Conservation (phyloP, 768 basidiomycete genomes). For the Phanerochaete carnosa region DNA sequence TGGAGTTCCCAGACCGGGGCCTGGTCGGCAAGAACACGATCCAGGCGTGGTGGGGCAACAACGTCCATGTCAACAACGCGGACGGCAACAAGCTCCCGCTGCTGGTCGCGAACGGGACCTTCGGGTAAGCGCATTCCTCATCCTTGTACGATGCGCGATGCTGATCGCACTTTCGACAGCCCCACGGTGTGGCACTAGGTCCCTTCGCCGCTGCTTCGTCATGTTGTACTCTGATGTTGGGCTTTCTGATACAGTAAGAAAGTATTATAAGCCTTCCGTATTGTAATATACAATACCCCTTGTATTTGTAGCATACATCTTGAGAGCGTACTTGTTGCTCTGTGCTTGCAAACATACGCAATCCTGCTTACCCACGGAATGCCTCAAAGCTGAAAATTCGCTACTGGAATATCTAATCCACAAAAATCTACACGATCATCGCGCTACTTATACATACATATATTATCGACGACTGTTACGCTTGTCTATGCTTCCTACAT, state of each 20-base stretch:
- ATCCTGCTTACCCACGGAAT: too few species aligned
- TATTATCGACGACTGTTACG: too few species aligned
- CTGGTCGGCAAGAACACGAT: conserved; percentile 31
- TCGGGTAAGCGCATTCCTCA: conserved; percentile 1
- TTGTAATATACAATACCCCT: background rate
- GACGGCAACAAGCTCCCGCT: conserved; percentile 25
- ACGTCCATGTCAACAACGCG: conserved; percentile 29
- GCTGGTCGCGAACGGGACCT: conserved; percentile 4
- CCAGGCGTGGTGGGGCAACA: conserved; percentile 37
- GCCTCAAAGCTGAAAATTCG: too few species aligned
- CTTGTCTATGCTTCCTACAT: too few species aligned
- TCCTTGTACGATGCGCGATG: background rate
- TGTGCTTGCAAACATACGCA: too few species aligned
- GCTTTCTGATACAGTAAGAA: background rate
- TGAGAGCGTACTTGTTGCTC: too few species aligned
- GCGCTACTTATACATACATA: too few species aligned
- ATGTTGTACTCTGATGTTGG: background rate
- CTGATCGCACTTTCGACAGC: background rate
- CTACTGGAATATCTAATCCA: too few species aligned
- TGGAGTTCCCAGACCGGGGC: conserved; percentile 33
- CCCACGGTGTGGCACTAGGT: background rate
- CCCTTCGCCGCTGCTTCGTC: background rate
- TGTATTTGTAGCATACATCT: background rate
- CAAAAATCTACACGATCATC: too few species aligned
- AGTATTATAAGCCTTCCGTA: background rate